These are phyloP conservation scores for Cladosporium sp. DNA, from an alignment of 2,329 filamentous ascomycete species.

Conservation along the genomic window DNA sequence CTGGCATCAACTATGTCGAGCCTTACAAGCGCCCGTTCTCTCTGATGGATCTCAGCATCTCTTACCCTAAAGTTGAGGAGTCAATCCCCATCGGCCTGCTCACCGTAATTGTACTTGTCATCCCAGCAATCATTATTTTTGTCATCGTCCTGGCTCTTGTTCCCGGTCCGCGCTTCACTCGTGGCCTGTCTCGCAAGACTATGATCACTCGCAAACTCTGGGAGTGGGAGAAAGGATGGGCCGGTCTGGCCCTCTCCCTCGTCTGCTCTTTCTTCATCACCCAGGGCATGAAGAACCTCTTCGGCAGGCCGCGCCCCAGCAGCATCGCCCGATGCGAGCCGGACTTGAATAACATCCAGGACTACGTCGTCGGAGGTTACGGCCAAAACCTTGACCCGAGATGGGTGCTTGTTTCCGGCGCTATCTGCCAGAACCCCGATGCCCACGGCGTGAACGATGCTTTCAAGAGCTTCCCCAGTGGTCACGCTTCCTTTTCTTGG, in stretches of 20 bases:
- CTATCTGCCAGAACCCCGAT: constrained; percentile 68
- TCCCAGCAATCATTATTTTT: constrained; percentile 64
- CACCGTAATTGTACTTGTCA: constrained; percentile 55
- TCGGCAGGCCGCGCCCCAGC: constrained; percentile 62
- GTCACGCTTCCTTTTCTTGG: constrained; percentile 69
- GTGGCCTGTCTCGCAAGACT: constrained; percentile 36
- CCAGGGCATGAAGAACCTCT: constrained; percentile 73
- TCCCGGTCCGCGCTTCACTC: constrained; percentile 61
- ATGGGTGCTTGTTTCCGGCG: constrained; percentile 66
- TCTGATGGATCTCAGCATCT: constrained; percentile 69
- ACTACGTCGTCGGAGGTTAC: constrained; percentile 61
- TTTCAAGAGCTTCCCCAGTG: constrained; percentile 78
- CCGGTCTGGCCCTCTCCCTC: constrained; percentile 71
- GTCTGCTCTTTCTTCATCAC: constrained; percentile 74
- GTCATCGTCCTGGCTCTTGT: constrained; percentile 64
- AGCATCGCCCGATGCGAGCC: constrained; percentile 68
- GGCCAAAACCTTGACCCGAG: constrained; percentile 46
- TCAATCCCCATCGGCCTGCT: constrained; percentile 66
- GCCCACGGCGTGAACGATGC: constrained; percentile 64
- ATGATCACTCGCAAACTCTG: constrained; percentile 80
- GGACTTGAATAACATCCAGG: constrained; percentile 57
- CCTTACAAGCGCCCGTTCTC: constrained; percentile 69
- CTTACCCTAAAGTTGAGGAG: constrained; percentile 69
- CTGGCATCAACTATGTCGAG: constrained; percentile 52
- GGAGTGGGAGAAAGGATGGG: constrained; percentile 81